Evolutionary conservation across 2,329 filamentous ascomycete genomes (phyloP), one percentile per base, ranked within the genome.

Genomic region (Aspergillus bombycis): DNA sequence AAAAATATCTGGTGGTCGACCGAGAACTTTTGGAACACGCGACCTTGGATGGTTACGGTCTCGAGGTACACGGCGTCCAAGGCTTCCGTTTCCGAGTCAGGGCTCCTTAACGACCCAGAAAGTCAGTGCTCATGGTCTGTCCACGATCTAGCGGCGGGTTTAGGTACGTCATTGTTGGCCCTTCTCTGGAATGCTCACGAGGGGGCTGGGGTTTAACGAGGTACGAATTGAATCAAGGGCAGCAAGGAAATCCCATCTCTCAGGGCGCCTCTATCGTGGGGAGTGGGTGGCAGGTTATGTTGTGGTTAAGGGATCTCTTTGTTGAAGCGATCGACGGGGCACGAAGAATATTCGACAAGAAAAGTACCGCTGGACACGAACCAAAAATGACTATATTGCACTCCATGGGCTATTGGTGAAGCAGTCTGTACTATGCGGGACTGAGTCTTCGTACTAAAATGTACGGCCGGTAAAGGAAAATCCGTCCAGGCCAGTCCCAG

Each of bases 1-100:
- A 91, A 89, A 74, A 91, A 91, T 65, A 87, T 84, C 41, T 81
- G 82, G 68, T 89, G 87, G 34, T 88, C 83, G 59, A 92, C 75
- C 23, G 90, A 85, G 78, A 89, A 88, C 72, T 84, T 84, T 68
- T 93, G 90, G 74, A 88, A 93, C 54, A 84, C 82, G 72, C 91
- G 84, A 64, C 87, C 88, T 74, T 89, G 82, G 67, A 89, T 80
- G 19, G 82, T 80, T 63, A 90, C 78, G 6, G 85, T 88, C 71
- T 89, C 84, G 67, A 85, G 80, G 71, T 86, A 87, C 52, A 79
- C 78, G 60, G 84, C 83, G 75, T 90, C 88, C 68, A 91, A 78
- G 59, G 78, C 78, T 63, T 73, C 75, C 55, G 82, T 84, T 63
- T 80, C 77, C 62, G 79, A 79, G 71, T 83, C 77, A 38, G 80